Evolutionary conservation across 148 eudicot species (phyloP).

Genomic region (Hydrangea macrophylla): DNA sequence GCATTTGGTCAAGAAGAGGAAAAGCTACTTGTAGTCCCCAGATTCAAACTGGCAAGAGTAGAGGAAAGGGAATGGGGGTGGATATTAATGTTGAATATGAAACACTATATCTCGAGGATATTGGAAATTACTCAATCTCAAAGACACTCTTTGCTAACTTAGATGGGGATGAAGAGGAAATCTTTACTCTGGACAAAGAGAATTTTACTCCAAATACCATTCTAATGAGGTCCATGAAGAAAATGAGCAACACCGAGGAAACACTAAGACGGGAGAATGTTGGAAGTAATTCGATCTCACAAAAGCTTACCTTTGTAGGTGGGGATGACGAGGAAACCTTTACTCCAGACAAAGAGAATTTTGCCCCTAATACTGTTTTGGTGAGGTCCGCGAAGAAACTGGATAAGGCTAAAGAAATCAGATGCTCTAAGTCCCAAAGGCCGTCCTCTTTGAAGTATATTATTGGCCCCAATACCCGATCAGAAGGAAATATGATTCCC

Average conservation of each 20-base stretch:
- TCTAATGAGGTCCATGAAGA: conserved; percentile 39
- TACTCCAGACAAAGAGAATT: conserved; percentile 47
- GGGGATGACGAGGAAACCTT: conserved; percentile 31
- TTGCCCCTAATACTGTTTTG: conserved; percentile 30
- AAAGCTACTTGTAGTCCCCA: conserved; percentile 39
- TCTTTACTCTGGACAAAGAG: conserved; percentile 44
- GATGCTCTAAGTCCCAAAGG: conserved; percentile 18
- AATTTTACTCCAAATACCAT: conserved; percentile 35
- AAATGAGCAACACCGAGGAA: conserved; percentile 20
- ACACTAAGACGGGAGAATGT: conserved; percentile 19
- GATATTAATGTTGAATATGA: conserved; percentile 4
- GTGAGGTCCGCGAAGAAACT: conserved; percentile 43
- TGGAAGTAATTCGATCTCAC: conserved; percentile 24
- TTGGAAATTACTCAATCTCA: conserved; percentile 21
- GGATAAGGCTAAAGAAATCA: conserved; percentile 31
- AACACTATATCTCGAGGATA: conserved; percentile 18
- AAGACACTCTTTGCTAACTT: conserved; percentile 26
- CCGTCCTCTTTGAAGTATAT: conserved; percentile 34
- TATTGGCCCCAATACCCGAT: conserved; percentile 13
- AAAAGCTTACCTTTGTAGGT: conserved; percentile 23
- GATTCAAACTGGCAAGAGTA: conserved; percentile 31
- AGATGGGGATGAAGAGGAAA: conserved; percentile 34
- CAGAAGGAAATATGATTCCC: conserved; percentile 21
- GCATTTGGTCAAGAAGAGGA: conserved; percentile 63
- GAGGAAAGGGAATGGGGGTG: conserved; percentile 15